Conservation (phyloP, 2,329 filamentous ascomycete species). For the Diaporthe ilicicola region DNA sequence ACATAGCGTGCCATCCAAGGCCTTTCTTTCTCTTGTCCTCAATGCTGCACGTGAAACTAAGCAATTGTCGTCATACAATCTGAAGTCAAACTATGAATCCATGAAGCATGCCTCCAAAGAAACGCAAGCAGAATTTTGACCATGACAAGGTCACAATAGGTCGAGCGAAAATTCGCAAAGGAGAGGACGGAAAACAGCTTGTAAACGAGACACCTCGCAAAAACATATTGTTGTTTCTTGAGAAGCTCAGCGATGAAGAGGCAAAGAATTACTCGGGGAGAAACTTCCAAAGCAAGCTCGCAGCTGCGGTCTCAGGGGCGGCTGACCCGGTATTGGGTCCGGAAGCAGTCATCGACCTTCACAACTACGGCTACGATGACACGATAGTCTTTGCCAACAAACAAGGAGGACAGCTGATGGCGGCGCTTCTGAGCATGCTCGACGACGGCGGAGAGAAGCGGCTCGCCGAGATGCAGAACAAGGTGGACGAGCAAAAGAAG, state of each 20-base stretch:
- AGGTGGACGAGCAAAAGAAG: not conserved
- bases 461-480: not conserved
- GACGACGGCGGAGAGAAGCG: rapidly evolving
- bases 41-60: not conserved
- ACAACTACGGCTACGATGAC: not conserved
- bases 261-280: not conserved
- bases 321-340: not conserved
- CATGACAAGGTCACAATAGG: not conserved
- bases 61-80: not conserved
- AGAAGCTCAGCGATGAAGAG: not conserved
- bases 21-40: not conserved
- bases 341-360: not conserved
- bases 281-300: not conserved
- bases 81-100: not conserved
- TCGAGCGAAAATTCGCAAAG: not conserved
- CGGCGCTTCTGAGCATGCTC: not conserved
- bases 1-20: not conserved
- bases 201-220: not conserved
- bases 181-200: not conserved
- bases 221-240: not conserved
- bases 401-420: not conserved
- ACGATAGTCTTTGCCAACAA: not conserved
- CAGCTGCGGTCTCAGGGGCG: not conserved
- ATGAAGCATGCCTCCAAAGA: not conserved
- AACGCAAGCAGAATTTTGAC: not conserved